Base-by-base conservation (phyloP, 805 yeast genomes). In the Tetrapisispora iriomotensis region DNA sequence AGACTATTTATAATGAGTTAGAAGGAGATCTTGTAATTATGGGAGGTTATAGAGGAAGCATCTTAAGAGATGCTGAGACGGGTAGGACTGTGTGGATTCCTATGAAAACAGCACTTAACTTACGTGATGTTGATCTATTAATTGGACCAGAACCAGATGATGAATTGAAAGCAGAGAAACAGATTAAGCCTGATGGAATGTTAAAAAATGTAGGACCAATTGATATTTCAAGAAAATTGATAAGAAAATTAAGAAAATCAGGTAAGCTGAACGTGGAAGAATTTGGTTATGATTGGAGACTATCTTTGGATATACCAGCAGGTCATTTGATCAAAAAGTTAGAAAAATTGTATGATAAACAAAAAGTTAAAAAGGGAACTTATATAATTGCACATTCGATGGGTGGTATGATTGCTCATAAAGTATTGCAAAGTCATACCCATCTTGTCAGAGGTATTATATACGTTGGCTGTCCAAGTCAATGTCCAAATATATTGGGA, bases 211-310 rank as follows among this genome's bases (percentile, higher is more conserved):
- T 87, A 33, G 96, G 96, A 0, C 96, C 96, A 0, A 76, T 87
- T 13, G 96, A 87, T 55, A 71, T 87, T 15, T 72, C 86, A 37
- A 70, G 71, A 44, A 72, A 70, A 47, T 62, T 88, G 40, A 69
- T 82, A 36, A 70, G 71, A 34, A 72, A 65, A 47, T 58, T 88
- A 26, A 50, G 50, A 2, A 48, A 65, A 7, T 79, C 77, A 48
- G 79, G 82, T 2, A 75, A 73, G 10, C 71, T 81, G 4, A 70
- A 62, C 13, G 77, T 84, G 6, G 73, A 74, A 40, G 79, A 81
- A 41, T 88, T 79, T 61, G 94, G 95, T n/a, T 88, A 87, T 58
- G 96, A 88, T 63, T 88, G 96, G 96, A 71, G 96, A 50, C 60
- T 87, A 6, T 76, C 88, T 6, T 68, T 76, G 2, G 82, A 76